phyloP scores from a whole-genome alignment of 2,329 filamentous ascomycete species.

The Pseudogymnoascus sp. region DNA sequence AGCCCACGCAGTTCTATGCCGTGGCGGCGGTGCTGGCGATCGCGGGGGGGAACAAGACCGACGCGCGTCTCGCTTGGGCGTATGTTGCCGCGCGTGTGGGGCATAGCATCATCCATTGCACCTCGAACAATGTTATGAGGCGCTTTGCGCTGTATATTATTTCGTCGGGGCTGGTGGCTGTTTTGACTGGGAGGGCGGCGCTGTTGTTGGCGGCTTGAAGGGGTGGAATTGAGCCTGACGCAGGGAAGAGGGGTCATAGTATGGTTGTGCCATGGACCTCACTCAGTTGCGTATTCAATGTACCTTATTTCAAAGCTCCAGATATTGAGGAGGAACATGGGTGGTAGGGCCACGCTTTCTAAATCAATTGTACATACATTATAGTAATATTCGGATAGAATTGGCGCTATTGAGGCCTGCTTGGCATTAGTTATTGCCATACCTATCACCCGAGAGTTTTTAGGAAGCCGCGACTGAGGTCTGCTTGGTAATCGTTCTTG shows the following conservation, averaged over 20 bases:
- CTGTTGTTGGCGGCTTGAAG: slow-evolving; percentile 10
- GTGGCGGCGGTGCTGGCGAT: slow-evolving; percentile 31
- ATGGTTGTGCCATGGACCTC: neutral
- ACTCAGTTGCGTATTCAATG: neutral
- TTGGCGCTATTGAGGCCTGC: neutral
- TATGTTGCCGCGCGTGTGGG: slow-evolving; percentile 35
- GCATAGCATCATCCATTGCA: slow-evolving; percentile 35
- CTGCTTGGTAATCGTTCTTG: too few relatives aligned
- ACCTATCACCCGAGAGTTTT: too few relatives aligned
- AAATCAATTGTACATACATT: neutral
- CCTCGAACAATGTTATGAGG: slow-evolving; percentile 31
- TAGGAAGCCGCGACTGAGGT: too few relatives aligned
- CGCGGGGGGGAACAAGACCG: slow-evolving; percentile 19
- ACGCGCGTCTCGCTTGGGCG: slow-evolving; percentile 33
- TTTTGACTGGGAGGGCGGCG: slow-evolving; percentile 25
- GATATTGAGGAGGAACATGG: neutral
- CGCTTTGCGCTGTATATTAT: slow-evolving; percentile 31
- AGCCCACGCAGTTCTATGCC: slow-evolving; percentile 39
- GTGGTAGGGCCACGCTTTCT: neutral
- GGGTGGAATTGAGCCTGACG: neutral
- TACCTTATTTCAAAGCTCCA: neutral
- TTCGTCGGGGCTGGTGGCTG: slow-evolving; percentile 27
- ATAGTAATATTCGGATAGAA: neutral
- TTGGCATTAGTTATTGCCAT: neutral
- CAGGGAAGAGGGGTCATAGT: neutral